A percentile compares a stretch with the other conserved stretches of the same genome.
phyloP scores from a whole-genome alignment of 495 filamentous ascomycete species.

The Geopyxis carbonaria region DNA sequence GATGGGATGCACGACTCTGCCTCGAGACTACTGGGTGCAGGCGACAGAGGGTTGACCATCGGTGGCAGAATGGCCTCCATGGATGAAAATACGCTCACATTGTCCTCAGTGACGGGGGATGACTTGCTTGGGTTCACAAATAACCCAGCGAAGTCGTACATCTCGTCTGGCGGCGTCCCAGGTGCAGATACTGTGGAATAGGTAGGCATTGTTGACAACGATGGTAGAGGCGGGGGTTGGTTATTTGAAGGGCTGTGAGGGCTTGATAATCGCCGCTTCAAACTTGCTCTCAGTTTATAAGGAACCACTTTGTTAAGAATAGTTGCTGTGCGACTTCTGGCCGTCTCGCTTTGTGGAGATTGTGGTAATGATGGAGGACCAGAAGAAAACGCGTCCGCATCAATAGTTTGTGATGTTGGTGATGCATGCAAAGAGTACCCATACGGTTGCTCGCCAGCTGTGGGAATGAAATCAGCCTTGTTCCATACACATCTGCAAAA shows the following conservation, averaged over 20 bases:
- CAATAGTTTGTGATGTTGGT: slow-evolving; percentile 15
- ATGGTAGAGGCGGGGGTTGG: slow-evolving; percentile 15
- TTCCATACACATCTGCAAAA: not conserved
- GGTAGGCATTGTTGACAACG: slow-evolving; percentile 16
- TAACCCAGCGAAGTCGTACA: slow-evolving; percentile 10
- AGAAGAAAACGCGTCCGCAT: slow-evolving; percentile 23
- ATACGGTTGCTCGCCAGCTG: slow-evolving; percentile 20
- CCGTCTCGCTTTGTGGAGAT: slow-evolving; percentile 19
- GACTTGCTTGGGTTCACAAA: not conserved
- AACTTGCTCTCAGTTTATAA: slow-evolving; percentile 18
- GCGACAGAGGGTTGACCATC: not conserved
- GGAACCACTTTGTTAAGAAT: slow-evolving; percentile 23
- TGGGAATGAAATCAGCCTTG: slow-evolving; percentile 7
- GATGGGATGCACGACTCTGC: slow-evolving; percentile 12
- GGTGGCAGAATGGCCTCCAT: slow-evolving; percentile 5
- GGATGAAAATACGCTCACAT: slow-evolving; percentile 1
- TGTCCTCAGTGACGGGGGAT: not conserved
- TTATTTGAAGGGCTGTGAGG: slow-evolving; percentile 13
- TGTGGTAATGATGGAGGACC: slow-evolving; percentile 17
- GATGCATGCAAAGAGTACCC: slow-evolving; percentile 9
- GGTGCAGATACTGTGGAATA: slow-evolving; percentile 6
- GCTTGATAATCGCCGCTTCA: slow-evolving; percentile 20
- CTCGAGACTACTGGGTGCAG: slow-evolving; percentile 2
- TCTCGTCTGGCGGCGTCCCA: slow-evolving; percentile 20
- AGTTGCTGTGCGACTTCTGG: slow-evolving; percentile 14